These are phyloP conservation scores for Exophiala sp. DNA, from an alignment of 2,329 filamentous ascomycete genomes.

Conservation along the genomic window DNA sequence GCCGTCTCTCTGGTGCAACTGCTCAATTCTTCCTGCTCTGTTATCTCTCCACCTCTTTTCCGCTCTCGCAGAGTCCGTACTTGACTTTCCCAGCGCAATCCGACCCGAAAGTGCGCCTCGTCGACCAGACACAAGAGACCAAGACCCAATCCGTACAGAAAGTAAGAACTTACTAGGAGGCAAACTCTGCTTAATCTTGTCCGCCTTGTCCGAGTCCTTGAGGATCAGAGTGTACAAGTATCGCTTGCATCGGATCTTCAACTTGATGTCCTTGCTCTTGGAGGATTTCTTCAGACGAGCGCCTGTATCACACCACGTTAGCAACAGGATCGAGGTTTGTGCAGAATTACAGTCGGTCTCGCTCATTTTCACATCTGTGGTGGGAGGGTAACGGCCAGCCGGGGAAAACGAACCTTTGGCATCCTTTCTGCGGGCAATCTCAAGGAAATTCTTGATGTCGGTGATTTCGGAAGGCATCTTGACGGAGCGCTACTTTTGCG, in stretches of 20 bases:
- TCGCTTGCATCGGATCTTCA: conserved; percentile 98
- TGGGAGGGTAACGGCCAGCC: not conserved
- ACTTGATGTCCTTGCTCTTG: conserved; percentile 81
- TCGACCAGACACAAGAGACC: not conserved
- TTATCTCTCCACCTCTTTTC: no score
- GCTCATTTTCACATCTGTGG: not conserved
- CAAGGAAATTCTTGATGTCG: conserved; percentile 99
- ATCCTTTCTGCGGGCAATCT: conserved; percentile 99
- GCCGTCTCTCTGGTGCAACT: not conserved
- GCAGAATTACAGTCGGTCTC: not conserved
- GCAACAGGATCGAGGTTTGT: not conserved
- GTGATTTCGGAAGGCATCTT: conserved; percentile 97
- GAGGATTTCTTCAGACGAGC: conserved; percentile 96
- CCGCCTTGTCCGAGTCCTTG: conserved; percentile 98
- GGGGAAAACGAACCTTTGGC: conserved; percentile 79
- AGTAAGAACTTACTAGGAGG: conserved; percentile 73
- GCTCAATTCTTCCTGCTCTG: not conserved
- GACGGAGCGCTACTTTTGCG: conserved; percentile 43
- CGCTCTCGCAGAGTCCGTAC: no score
- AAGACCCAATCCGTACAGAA: not conserved
- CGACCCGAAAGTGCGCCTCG: no score
- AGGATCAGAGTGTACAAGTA: conserved; percentile 98
- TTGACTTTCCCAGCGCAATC: no score
- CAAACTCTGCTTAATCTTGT: conserved; percentile 99
- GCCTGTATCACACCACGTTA: conserved; percentile 48